Base-by-base conservation (phyloP, 345 rosid species). In the Crucihimalaya himalaica region DNA sequence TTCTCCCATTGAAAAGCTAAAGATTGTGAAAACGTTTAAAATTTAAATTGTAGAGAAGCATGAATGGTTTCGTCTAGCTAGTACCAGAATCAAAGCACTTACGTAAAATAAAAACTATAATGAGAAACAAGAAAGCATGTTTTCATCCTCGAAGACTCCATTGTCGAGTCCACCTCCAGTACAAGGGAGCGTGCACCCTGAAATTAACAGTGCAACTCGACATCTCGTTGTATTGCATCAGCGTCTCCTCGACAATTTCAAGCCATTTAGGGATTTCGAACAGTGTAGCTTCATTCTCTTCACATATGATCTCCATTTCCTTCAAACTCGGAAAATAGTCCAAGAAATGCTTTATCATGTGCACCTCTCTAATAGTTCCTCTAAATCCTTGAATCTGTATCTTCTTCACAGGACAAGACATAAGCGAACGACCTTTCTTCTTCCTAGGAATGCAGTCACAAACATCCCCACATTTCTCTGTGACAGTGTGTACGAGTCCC, bases 401-500 rank as follows among this genome's bases (percentile, higher is more conserved):
- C n/a, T 56, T 35, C 60, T 66, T 66, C 52, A 66, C 60, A 21
- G 51, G 72, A 15, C 53, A 74, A 57, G 27, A 27, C 63, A 0
- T 47, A 2, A 66, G 72, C 3, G 52, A 66, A 6, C 42, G 16
- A 25, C 60, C 78, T 65, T 66, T 74, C 21, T 35, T 58, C 43
- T 39, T 48, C 23, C 31, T 57, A 27, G 46, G 5, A 35, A 74
- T 1, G 60, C 78, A 74, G 47, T 14, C 34, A 48, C 72, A 74
- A 74, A 66, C 66, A 66, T 66, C 43, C 13, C 67, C 61, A 6
- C 78, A 65, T 57, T 4, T 19, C 2, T 55, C 25, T 5, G 78
- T 65, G 0, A 56, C 52, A 19, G 29, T 0, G 59, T 74, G 78
- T 10, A 66, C 56, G 16, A 74, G 72, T 8, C 32, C 66, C 78